These are phyloP conservation scores for Cladosporium sp. DNA, from an alignment of 2,329 filamentous ascomycete genomes.

Conservation along the genomic window DNA sequence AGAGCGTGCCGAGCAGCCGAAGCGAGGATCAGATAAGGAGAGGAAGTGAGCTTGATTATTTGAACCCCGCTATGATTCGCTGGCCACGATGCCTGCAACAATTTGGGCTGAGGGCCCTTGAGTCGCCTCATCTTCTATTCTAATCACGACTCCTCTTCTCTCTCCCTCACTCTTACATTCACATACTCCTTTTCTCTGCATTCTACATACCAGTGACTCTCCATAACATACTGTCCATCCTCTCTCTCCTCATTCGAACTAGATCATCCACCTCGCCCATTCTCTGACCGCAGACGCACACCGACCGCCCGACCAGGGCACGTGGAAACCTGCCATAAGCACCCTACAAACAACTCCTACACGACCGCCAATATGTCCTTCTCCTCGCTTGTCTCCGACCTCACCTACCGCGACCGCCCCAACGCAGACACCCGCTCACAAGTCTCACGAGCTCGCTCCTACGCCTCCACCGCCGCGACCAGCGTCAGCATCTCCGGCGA, in stretches of 20 bases:
- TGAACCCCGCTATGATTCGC: background rate
- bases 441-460: slow-evolving; percentile 45
- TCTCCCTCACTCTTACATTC: background rate
- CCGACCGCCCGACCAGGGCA: background rate
- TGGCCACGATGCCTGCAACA: slow-evolving; percentile 1
- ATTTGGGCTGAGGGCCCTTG: slow-evolving; percentile 7
- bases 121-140: background rate
- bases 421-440: slow-evolving; percentile 44
- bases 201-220: background rate
- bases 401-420: slow-evolving; percentile 46
- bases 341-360: background rate
- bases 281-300: background rate
- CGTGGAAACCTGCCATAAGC: background rate
- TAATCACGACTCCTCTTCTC: background rate
- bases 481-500: slow-evolving; percentile 50
- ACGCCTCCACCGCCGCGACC: slow-evolving; percentile 49
- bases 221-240: no score
- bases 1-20: background rate
- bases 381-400: slow-evolving; percentile 49
- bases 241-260: no score
- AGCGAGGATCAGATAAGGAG: background rate
- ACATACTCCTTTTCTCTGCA: background rate
- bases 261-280: no score
- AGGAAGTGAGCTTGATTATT: background rate
- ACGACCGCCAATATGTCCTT: slow-evolving; percentile 41